Base-by-base conservation (phyloP, 2,329 filamentous ascomycete genomes). In the Colletotrichum falcatum region DNA sequence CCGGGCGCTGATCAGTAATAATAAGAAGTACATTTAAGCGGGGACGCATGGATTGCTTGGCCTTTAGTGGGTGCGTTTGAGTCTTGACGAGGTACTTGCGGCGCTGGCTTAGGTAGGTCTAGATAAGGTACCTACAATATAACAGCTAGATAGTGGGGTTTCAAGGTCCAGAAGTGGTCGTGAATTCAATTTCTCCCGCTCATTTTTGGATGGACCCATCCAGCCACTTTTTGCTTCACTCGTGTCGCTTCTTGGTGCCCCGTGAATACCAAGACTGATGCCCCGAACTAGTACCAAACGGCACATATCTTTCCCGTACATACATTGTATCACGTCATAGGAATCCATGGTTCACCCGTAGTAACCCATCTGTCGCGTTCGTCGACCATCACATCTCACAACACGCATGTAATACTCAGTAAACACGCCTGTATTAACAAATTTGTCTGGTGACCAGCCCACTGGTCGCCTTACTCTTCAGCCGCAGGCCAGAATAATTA, bases 381-480 rank as follows among this genome's bases (percentile, higher is more conserved):
- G 8, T 51, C 3, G 3, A 37, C 6, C 7, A 23, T 55, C 7
- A 20, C 20, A 33, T 3, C 30, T 37, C 20, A 30, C 20, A 30
- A 35, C 11, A 23, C n/a, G 11, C 33, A n/a, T n/a, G n/a, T n/a
- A 18, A 6, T 35, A 18, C 53, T 37, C 53, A 16, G n/a, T 6
- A 55, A 16, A 56, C 44, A 58, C 35, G 48, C 30, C 26, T 56
- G 30, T 33, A 65, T 70, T 71, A 70, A 55, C 30, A 46, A 46
- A 28, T 48, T 26, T 61, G 56, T 65, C 39, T 46, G 28, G 11
- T 49, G 48, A 55, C 66, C 61, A 53, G 11, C 26, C 60, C 44
- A 56, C 61, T 59, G 60, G 60, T 55, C 59, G 37, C 14, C n/a
- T 23, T 18, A 63, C 28, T 59, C 6, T 54, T 26, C 23, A 62